These are phyloP conservation scores for Fusarium nematophilum DNA, from an alignment of 2,329 filamentous ascomycete genomes.

Conservation along the genomic window DNA sequence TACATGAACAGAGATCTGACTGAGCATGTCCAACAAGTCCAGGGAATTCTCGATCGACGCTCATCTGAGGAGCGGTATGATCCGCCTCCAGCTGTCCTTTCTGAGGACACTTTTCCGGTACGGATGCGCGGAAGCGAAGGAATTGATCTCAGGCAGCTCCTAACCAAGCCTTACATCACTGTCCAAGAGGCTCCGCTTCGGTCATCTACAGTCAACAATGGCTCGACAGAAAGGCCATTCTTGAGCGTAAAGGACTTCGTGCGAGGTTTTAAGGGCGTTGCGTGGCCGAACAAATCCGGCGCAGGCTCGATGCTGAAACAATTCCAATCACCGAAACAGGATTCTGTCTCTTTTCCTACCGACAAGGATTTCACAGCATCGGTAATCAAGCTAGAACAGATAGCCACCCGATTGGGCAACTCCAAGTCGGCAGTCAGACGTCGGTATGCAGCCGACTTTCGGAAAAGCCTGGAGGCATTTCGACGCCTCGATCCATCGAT, in stretches of 20 bases:
- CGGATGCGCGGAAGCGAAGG: constrained; percentile 36
- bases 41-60: constrained; percentile 33
- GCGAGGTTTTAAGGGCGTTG: background rate
- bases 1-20: constrained; percentile 37
- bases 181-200: background rate
- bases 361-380: constrained; percentile 9
- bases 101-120: constrained; percentile 25
- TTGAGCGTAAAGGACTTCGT: constrained; percentile 16
- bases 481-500: constrained; percentile 13
- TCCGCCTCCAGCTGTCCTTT: constrained; percentile 14
- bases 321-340: background rate
- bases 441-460: constrained; percentile 35
- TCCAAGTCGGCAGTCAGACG: constrained; percentile 33
- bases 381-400: constrained; percentile 13
- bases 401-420: constrained; percentile 12
- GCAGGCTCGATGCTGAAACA: background rate
- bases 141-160: constrained; percentile 28
- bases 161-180: constrained; percentile 29
- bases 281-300: constrained; percentile 9
- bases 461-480: constrained; percentile 36
- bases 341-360: constrained; percentile 8
- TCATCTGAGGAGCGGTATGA: constrained; percentile 25
- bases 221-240: constrained; percentile 16
- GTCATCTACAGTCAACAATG: background rate
- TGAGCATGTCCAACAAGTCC: constrained; percentile 31